These are phyloP conservation scores for Elsinoe ampelina DNA, from an alignment of 2,329 filamentous ascomycete species.

Conservation along the genomic window DNA sequence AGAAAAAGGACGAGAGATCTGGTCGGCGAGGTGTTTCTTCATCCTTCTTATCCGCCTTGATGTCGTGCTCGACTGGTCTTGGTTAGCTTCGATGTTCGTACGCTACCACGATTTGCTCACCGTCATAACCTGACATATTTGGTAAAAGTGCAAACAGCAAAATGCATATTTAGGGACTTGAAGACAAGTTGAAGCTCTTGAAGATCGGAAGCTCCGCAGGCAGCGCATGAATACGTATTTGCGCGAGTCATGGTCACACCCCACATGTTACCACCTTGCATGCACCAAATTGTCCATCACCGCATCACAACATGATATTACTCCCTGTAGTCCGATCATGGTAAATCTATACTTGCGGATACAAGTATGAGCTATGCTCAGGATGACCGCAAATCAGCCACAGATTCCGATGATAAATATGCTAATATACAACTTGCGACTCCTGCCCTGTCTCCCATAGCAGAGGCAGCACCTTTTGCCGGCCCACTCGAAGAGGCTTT, in stretches of 20 bases:
- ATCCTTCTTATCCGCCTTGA: slow-evolving; percentile 30
- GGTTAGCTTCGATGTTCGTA: slow-evolving; percentile 2
- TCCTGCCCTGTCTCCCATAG: slow-evolving; percentile 24
- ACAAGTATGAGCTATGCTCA: slow-evolving; percentile 8
- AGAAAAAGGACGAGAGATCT: slow-evolving; percentile 57
- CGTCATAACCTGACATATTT: slow-evolving; percentile 40
- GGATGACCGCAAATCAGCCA: neutral
- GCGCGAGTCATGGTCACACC: slow-evolving; percentile 6
- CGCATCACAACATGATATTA: neutral
- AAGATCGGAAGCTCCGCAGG: neutral
- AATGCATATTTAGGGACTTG: neutral
- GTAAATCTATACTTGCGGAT: neutral
- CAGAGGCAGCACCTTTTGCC: slow-evolving; percentile 18
- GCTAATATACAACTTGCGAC: slow-evolving; percentile 21
- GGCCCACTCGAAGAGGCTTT: neutral
- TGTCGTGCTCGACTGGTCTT: slow-evolving; percentile 41
- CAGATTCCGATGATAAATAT: neutral
- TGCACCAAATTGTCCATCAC: neutral
- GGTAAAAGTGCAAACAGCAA: neutral
- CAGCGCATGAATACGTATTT: slow-evolving; percentile 2
- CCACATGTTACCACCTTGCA: slow-evolving; percentile 10
- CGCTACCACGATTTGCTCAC: slow-evolving; percentile 19
- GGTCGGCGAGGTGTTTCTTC: slow-evolving; percentile 42
- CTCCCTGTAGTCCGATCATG: neutral
- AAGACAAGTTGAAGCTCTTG: neutral